Percentiles rank a stretch among this genome's conserved stretches.
phyloP scores from a whole-genome alignment of 805 yeast species.

The Hemisphaericaspora nanyangensis region DNA sequence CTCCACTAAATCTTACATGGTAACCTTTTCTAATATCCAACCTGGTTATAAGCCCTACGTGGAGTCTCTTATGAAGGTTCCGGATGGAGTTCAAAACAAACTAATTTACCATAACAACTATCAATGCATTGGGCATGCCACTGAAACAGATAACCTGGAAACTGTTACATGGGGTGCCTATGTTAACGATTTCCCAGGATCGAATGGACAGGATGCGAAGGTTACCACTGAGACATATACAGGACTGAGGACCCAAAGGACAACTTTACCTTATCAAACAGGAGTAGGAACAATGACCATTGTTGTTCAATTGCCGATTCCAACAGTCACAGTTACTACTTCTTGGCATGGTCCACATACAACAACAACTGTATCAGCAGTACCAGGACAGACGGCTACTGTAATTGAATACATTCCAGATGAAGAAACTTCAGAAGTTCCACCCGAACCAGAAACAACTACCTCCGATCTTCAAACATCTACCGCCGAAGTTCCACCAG shows the following conservation, averaged over 20 bases:
- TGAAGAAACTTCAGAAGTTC: neutral
- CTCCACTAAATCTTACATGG: conserved; percentile 6
- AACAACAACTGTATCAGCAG: conserved; percentile 10
- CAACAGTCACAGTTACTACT: conserved; percentile 11
- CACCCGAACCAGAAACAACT: neutral
- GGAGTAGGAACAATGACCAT: conserved; percentile 19
- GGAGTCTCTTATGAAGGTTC: conserved; percentile 8
- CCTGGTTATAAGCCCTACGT: conserved; percentile 26
- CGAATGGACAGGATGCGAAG: conserved; percentile 11
- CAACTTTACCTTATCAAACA: conserved; percentile 16
- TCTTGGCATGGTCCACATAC: conserved; percentile 10
- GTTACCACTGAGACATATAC: conserved; percentile 18
- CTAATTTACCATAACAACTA: conserved; percentile 9
- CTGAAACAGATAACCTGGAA: neutral
- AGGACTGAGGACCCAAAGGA: conserved; percentile 15
- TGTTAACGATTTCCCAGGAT: conserved; percentile 6
- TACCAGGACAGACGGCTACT: conserved; percentile 14
- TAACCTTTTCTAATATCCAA: conserved; percentile 19
- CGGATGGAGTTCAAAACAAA: neutral
- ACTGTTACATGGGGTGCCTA: conserved; percentile 5
- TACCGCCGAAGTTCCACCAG: neutral
- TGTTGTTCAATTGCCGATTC: conserved; percentile 19
- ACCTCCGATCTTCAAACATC: neutral
- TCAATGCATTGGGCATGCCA: conserved; percentile 8
- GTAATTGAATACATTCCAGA: conserved; percentile 13